These are phyloP conservation scores for Penicillium sp. DNA, from an alignment of 2,329 filamentous ascomycete species.

Conservation along the genomic window DNA sequence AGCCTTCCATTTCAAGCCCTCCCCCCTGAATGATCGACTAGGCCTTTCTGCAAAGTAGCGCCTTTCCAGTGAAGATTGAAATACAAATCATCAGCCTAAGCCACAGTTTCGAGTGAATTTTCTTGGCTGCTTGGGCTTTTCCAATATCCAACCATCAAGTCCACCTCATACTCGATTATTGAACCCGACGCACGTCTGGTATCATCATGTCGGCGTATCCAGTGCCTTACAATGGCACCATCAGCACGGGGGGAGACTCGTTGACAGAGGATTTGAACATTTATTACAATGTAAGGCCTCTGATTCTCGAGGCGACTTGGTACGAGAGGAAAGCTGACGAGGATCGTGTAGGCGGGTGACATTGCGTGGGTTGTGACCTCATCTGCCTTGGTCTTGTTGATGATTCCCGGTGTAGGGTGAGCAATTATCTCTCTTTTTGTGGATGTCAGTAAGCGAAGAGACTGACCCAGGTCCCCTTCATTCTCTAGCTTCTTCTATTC, in stretches of 20 bases:
- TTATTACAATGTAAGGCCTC: slow-evolving; percentile 58
- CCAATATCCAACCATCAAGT: background rate
- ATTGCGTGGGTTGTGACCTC: slow-evolving; percentile 74
- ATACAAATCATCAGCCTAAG: no score
- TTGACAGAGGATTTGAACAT: slow-evolving; percentile 69
- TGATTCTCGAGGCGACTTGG: background rate
- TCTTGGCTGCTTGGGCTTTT: background rate
- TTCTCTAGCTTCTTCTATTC: slow-evolving; percentile 79
- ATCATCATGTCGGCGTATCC: slow-evolving; percentile 32
- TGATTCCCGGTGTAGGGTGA: slow-evolving; percentile 81
- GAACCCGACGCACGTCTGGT: background rate
- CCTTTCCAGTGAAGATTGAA: no score
- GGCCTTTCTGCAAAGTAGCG: no score
- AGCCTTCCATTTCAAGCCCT: background rate
- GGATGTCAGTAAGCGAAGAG: background rate
- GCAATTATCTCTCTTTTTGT: slow-evolving; percentile 15
- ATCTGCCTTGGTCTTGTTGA: slow-evolving; percentile 75
- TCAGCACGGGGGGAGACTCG: slow-evolving; percentile 60
- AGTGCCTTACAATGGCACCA: slow-evolving; percentile 60
- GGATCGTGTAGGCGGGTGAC: slow-evolving; percentile 59
- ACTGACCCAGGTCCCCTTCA: no score
- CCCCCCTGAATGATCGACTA: no score
- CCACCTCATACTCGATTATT: background rate
- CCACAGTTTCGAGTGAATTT: no score
- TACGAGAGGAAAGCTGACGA: slow-evolving; percentile 6